Evolutionary conservation across 2,329 filamentous ascomycete genomes (phyloP).

Genomic region (Fusarium continuum): DNA sequence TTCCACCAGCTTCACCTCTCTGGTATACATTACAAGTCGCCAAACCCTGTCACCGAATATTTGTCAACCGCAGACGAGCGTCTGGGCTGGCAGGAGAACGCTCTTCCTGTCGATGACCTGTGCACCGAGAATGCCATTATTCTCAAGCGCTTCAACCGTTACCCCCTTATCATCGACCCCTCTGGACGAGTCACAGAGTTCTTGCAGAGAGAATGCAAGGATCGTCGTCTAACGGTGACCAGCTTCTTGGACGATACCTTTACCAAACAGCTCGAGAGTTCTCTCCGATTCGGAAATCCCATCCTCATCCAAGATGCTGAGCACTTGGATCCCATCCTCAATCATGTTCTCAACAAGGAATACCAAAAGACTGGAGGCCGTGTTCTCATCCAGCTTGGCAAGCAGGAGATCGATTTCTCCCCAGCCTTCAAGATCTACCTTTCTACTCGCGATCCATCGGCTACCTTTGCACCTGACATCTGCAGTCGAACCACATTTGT

Average conservation of each 20-base stretch:
- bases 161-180: constrained; percentile 97
- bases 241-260: constrained; percentile 99
- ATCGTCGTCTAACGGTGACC: constrained; percentile 91
- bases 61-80: constrained; percentile 96
- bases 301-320: constrained; percentile 99
- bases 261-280: constrained; percentile 96
- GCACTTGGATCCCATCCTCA: constrained; percentile 94
- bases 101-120: constrained; percentile 92
- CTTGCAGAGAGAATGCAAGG: constrained; percentile 92
- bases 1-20: constrained; percentile 90
- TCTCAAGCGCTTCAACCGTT: constrained; percentile 96
- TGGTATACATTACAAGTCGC: constrained; percentile 91
- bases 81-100: constrained; percentile 93
- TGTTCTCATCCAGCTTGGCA: constrained; percentile 97
- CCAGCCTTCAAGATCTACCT: constrained; percentile 95
- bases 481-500: constrained; percentile 99
- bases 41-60: constrained; percentile 95
- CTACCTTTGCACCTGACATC: constrained; percentile 93
- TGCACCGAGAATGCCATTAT: constrained; percentile 99
- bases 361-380: constrained; percentile 98
- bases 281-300: constrained; percentile 95
- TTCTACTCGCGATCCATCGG: constrained; percentile 94
- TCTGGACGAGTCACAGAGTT: constrained; percentile 96
- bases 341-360: constrained; percentile 98
- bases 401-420: constrained; percentile 99